These are phyloP conservation scores for Eucalyptus pauciflora DNA, from an alignment of 345 rosid species.

Conservation along the genomic window DNA sequence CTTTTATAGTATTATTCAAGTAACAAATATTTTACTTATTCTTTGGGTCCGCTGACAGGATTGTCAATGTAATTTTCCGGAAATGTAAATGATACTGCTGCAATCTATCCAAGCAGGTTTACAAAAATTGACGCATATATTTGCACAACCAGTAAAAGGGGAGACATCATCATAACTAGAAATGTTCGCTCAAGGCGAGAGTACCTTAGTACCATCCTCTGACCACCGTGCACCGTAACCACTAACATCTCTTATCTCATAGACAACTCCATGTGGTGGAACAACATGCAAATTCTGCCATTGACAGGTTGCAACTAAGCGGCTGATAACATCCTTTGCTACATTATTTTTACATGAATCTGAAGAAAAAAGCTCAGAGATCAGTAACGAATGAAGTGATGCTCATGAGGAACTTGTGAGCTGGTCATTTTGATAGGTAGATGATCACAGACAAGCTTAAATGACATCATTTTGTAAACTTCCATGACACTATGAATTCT, in stretches of 20 bases:
- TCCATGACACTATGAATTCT: not conserved
- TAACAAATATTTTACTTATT: not conserved
- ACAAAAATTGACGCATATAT: not conserved
- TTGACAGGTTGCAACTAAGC: conserved; percentile 27
- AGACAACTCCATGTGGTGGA: conserved; percentile 58
- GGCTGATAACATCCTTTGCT: conserved; percentile 34
- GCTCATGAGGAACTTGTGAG: not conserved
- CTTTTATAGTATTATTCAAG: not conserved
- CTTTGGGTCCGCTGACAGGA: not conserved
- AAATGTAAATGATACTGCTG: not conserved
- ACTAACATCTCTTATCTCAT: conserved; percentile 50
- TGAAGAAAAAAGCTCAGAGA: not conserved
- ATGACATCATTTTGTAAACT: not conserved
- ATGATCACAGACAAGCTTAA: not conserved
- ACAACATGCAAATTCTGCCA: conserved; percentile 63
- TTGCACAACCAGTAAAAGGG: not conserved
- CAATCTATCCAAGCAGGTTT: not conserved
- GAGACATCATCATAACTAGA: not conserved
- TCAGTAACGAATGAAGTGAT: not conserved
- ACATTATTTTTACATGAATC: conserved; percentile 44
- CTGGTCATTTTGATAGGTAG: not conserved
- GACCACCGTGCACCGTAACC: conserved; percentile 83
- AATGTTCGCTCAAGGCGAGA: not conserved
- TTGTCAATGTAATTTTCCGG: not conserved
- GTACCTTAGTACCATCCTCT: conserved; percentile 61